phyloP scores from a whole-genome alignment of 805 yeast genomes.

The Candida oleophila region DNA sequence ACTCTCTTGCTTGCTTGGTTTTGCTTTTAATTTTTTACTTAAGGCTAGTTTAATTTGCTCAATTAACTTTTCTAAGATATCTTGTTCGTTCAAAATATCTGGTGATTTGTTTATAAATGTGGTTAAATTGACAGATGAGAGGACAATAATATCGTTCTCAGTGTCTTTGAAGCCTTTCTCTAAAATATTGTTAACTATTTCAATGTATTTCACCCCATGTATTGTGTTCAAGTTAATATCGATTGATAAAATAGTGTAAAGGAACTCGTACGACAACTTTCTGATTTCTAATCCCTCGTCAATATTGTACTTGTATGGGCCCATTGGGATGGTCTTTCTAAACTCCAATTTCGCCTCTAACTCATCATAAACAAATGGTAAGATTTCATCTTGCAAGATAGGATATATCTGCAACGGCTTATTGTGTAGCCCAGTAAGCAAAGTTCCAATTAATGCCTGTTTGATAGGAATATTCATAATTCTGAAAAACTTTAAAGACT shows the following conservation, averaged over 20 bases:
- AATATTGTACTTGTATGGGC: constrained; percentile 80
- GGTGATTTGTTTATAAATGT: constrained; percentile 37
- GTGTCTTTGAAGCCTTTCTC: constrained; percentile 57
- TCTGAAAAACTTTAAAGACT: constrained; percentile 21
- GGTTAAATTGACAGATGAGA: constrained; percentile 43
- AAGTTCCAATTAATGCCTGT: constrained; percentile 56
- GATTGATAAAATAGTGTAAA: constrained; percentile 51
- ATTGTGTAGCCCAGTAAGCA: constrained; percentile 60
- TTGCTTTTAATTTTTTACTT: constrained; percentile 51
- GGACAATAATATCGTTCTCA: constrained; percentile 55
- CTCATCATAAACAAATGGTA: constrained; percentile 55
- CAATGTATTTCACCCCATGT: constrained; percentile 24
- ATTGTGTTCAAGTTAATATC: constrained; percentile 15
- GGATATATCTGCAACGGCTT: constrained; percentile 48
- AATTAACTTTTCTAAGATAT: constrained; percentile 29
- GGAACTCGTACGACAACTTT: constrained; percentile 67
- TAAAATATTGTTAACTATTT: constrained; percentile 43
- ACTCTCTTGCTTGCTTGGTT: constrained; percentile 65
- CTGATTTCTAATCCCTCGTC: constrained; percentile 77
- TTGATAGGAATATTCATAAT: constrained; percentile 50
- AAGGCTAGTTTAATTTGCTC: constrained; percentile 34
- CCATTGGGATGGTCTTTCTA: constrained; percentile 71
- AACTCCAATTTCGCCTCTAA: constrained; percentile 54
- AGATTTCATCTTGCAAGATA: constrained; percentile 38
- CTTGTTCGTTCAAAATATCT: constrained; percentile 18